Conservation (phyloP, 306 rosid genomes). For the Cucumis cinereus region DNA sequence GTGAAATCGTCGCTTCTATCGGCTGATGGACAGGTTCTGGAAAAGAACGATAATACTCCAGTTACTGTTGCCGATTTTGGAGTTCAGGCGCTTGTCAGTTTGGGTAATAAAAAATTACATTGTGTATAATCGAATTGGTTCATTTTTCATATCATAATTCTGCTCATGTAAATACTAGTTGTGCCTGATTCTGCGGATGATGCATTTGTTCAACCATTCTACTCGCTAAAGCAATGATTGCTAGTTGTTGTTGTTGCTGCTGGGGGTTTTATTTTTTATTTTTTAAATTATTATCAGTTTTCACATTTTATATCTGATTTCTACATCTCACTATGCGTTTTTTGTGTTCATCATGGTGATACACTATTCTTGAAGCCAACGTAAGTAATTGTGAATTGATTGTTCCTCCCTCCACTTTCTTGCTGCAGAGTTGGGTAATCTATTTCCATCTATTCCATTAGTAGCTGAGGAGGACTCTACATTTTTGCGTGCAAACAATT, state of each 20-base stretch:
- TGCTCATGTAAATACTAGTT: not conserved
- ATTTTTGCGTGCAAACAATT: conserved; percentile 45
- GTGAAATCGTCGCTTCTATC: conserved; percentile 48
- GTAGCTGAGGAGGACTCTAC: conserved; percentile 97
- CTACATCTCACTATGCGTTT: not conserved
- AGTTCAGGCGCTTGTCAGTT: conserved; percentile 87
- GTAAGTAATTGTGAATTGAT: not conserved
- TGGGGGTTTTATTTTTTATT: not conserved
- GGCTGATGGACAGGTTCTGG: conserved; percentile 29
- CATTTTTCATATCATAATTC: not conserved
- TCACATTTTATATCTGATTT: not conserved
- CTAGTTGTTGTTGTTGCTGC: not conserved
- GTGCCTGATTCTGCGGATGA: not conserved
- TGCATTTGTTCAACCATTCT: not conserved
- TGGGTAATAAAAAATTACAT: conserved; percentile 37
- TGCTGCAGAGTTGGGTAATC: conserved; percentile 52
- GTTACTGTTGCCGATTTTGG: conserved; percentile 94
- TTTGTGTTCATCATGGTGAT: not conserved
- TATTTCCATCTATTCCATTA: conserved; percentile 76
- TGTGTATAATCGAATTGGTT: not conserved
- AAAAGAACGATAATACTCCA: conserved; percentile 63
- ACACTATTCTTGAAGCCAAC: not conserved
- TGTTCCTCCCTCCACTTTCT: conserved; percentile 13
- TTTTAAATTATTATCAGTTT: not conserved
- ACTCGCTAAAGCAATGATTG: not conserved